Evolutionary conservation across 2,329 filamentous ascomycete species (phyloP).

Genomic region (Acephala macrosclerotiorum): DNA sequence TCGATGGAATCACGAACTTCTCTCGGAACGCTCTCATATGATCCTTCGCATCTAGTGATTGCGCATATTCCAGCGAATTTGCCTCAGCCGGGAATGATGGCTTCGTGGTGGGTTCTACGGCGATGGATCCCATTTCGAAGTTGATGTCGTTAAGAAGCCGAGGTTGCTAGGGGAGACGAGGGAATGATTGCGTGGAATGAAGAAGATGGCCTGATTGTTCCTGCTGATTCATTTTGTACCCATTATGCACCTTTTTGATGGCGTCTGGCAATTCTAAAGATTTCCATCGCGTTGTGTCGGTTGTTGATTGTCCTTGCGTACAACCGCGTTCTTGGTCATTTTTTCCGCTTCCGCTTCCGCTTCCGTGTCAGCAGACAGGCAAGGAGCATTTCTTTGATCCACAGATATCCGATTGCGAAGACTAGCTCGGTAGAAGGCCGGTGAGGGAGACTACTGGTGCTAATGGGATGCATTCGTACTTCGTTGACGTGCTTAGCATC

Average conservation of each 20-base stretch:
- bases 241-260: conserved; percentile 7
- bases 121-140: conserved; percentile 39
- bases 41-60: conserved; percentile 66
- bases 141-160: conserved; percentile 12
- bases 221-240: conserved; percentile 30
- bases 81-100: conserved; percentile 57
- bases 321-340: not conserved
- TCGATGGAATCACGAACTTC: conserved; percentile 81
- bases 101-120: conserved; percentile 31
- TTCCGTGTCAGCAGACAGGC: conserved; percentile 8
- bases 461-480: not conserved
- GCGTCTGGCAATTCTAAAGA: conserved; percentile 2
- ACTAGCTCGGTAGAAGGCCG: not conserved
- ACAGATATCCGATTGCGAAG: conserved; percentile 7
- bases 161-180: not conserved
- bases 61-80: conserved; percentile 56
- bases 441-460: not conserved
- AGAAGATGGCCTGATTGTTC: not conserved
- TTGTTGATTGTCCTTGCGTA: conserved; percentile 20
- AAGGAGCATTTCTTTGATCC: not conserved
- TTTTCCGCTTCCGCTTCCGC: conserved; percentile 35
- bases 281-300: conserved; percentile 24
- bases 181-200: not conserved
- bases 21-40: conserved; percentile 66
- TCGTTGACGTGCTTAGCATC: not conserved